Percentiles rank a stretch among this genome's conserved stretches.
Evolutionary conservation across 208 protist genomes (phyloP).

Genomic region (Trypanosoma rangeli): DNA sequence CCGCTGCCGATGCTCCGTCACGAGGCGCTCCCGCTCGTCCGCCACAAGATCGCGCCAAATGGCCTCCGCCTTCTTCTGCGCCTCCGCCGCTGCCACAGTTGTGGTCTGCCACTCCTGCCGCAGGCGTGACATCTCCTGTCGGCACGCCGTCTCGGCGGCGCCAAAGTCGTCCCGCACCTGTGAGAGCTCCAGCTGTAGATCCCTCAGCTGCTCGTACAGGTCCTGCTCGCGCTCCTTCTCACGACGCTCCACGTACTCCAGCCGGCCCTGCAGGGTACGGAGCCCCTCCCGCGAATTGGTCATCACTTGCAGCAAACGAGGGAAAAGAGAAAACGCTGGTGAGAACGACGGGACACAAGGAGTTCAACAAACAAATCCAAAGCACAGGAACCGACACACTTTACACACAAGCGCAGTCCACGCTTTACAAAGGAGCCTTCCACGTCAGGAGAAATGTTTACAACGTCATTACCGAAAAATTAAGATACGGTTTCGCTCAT

Average conservation of each 20-base stretch:
- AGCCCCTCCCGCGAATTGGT: conserved; percentile 9
- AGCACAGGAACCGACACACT: not conserved
- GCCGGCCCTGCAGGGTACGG: conserved; percentile 6
- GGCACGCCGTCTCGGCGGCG: not conserved
- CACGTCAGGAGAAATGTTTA: not conserved
- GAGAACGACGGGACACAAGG: not conserved
- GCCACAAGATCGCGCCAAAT: conserved; percentile 15
- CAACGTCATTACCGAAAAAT: not conserved
- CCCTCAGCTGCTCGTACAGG: conserved; percentile 7
- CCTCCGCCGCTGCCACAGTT: not conserved
- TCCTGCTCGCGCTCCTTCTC: conserved; percentile 23
- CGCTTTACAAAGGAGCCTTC: not conserved
- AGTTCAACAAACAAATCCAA: conserved; percentile 1
- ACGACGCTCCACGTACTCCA: conserved; percentile 22
- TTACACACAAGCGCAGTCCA: conserved; percentile 3
- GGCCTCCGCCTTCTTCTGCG: conserved; percentile 2
- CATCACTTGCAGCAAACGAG: conserved; percentile 11
- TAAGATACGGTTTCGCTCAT: conserved; percentile 10
- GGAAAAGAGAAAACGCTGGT: not conserved
- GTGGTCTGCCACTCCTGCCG: conserved; percentile 9
- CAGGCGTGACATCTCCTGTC: conserved; percentile 8
- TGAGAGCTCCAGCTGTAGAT: not conserved
- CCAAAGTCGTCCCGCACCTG: not conserved
- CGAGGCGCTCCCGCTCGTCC: conserved; percentile 12
- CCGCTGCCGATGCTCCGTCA: not conserved